phyloP scores from a whole-genome alignment of 257 asterid genomes.

The Forsythia suspensa region DNA sequence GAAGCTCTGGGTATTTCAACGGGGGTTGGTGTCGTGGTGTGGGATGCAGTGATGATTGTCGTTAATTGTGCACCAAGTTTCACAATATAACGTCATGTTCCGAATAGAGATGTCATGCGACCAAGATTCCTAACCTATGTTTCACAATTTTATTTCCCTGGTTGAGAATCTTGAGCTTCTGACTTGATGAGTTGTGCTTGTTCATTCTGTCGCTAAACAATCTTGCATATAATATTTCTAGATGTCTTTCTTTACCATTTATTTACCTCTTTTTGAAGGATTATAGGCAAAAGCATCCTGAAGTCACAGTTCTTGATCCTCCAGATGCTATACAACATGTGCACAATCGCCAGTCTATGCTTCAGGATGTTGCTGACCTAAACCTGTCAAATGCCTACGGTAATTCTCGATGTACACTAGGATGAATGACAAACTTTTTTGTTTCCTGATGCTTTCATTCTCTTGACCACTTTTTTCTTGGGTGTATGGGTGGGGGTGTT shows the following conservation, averaged over 20 bases:
- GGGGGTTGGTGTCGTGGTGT: neutral
- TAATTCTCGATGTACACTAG: conserved; percentile 28
- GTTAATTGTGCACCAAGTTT: neutral
- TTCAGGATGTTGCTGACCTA: conserved; percentile 79
- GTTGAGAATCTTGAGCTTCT: neutral
- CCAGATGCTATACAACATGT: conserved; percentile 80
- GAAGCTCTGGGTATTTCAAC: neutral
- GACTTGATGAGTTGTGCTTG: neutral
- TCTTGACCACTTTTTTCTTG: neutral
- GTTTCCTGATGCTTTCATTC: neutral
- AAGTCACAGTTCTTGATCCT: conserved; percentile 84
- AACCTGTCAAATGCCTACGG: conserved; percentile 67
- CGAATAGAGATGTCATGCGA: neutral
- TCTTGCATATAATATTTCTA: neutral
- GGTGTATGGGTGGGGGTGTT: neutral
- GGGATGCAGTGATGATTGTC: neutral
- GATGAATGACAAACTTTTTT: neutral
- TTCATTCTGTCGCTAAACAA: neutral
- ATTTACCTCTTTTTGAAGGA: conserved; percentile 46
- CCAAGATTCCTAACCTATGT: neutral
- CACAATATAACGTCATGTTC: neutral
- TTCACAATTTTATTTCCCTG: neutral
- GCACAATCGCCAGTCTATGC: conserved; percentile 87
- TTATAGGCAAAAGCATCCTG: conserved; percentile 70
- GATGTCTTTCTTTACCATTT: conserved; percentile 5